phyloP scores from a whole-genome alignment of 1,284 basidiomycete genomes.

The Microbotryum saponariae region DNA sequence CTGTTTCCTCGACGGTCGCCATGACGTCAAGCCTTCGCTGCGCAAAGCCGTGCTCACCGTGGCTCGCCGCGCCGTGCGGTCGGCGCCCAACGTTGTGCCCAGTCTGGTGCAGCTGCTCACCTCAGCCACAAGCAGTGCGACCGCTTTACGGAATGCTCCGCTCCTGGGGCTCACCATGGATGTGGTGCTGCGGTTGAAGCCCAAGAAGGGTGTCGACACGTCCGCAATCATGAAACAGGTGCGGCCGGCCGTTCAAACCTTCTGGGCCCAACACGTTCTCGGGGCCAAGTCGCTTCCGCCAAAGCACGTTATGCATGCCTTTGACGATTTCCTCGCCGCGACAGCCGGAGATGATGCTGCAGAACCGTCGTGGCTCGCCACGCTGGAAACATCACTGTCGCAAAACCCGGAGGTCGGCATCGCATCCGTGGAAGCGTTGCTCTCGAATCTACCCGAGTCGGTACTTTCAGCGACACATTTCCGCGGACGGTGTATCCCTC shows the following conservation, averaged over 20 bases:
- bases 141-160: conserved; percentile 18
- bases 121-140: conserved; percentile 18
- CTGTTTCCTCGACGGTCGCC: conserved; percentile 50
- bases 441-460: neutral
- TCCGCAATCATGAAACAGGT: too few species aligned
- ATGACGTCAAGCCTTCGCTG: conserved; percentile 53
- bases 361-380: conserved; percentile 50
- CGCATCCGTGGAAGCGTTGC: neutral
- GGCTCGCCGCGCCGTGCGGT: conserved; percentile 55
- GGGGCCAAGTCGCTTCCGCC: conserved; percentile 31
- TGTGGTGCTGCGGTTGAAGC: conserved; percentile 35
- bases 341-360: conserved; percentile 53
- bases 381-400: conserved; percentile 63
- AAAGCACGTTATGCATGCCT: conserved; percentile 27
- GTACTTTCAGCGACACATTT: conserved; percentile 42
- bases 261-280: conserved; percentile 16
- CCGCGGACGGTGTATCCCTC: conserved; percentile 53
- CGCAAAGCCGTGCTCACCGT: conserved; percentile 55
- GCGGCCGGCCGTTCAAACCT: too few species aligned
- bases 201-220: conserved; percentile 20
- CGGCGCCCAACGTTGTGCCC: conserved; percentile 12
- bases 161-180: conserved; percentile 36
- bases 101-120: conserved; percentile 19
- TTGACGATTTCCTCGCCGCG: conserved; percentile 52
- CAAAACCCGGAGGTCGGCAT: conserved; percentile 66